Percentiles rank a stretch among this genome's conserved stretches.
phyloP scores from a whole-genome alignment of 305 asterid genomes.

The Rubia tinctorum region DNA sequence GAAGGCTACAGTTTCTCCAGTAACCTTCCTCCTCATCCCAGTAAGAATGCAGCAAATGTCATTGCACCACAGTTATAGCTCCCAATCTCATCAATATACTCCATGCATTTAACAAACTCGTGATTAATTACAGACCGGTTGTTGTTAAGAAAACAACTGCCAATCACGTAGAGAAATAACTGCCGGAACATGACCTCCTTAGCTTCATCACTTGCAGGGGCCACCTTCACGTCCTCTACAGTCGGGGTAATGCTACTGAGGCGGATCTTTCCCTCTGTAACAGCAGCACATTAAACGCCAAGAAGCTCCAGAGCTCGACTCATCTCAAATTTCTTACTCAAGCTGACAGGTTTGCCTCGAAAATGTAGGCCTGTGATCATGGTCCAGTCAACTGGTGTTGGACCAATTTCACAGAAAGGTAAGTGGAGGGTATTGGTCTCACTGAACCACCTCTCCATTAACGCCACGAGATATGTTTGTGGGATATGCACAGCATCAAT shows the following conservation, averaged over 20 bases:
- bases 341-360: constrained; percentile 11
- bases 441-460: constrained; percentile 22
- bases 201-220: constrained; percentile 17
- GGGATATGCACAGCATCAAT: constrained; percentile 16
- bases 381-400: constrained; percentile 17
- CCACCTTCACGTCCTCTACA: constrained; percentile 1
- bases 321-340: constrained; percentile 11
- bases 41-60: constrained; percentile 20
- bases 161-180: constrained; percentile 15
- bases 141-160: constrained; percentile 19
- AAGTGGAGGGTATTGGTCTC: constrained; percentile 17
- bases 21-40: constrained; percentile 22
- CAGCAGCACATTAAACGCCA: constrained; percentile 8
- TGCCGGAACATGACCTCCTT: constrained; percentile 17
- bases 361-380: constrained; percentile 15
- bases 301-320: constrained; percentile 19
- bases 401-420: constrained; percentile 21
- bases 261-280: constrained; percentile 22
- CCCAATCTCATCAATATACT: constrained; percentile 15
- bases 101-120: constrained; percentile 17
- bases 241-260: constrained; percentile 22
- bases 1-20: constrained; percentile 22
- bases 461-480: constrained; percentile 18
- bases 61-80: constrained; percentile 15
- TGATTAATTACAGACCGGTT: constrained; percentile 12